Percentiles rank a stretch among this genome's conserved stretches.
Conservation (phyloP, 169 alveolate genomes). For the Perkinsus olseni region DNA sequence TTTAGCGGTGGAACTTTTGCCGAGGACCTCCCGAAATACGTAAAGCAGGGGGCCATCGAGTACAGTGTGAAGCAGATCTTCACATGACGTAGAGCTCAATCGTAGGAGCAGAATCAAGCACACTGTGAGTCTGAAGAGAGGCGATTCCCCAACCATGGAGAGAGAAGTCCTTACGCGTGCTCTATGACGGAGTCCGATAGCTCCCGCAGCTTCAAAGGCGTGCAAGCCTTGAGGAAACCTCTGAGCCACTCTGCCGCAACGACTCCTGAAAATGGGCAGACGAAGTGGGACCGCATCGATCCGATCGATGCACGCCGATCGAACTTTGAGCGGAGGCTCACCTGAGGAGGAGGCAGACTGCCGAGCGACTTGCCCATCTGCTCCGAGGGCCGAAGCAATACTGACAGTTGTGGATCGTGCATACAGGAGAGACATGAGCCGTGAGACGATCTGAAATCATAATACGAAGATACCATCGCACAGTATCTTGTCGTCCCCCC, state of each 20-base stretch:
- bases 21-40: background rate
- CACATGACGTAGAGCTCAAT: background rate
- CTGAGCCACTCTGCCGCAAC: background rate
- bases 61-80: background rate
- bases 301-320: too few species aligned
- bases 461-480: background rate
- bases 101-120: background rate
- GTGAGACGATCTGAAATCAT: background rate
- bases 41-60: background rate
- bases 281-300: too few species aligned
- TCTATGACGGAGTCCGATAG: background rate
- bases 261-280: background rate
- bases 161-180: background rate
- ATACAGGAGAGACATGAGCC: background rate
- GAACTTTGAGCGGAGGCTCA: background rate
- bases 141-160: background rate
- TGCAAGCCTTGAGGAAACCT: background rate
- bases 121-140: background rate
- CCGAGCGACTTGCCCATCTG: background rate
- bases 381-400: background rate
- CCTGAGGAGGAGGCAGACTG: background rate
- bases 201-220: background rate
- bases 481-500: background rate
- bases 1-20: background rate
- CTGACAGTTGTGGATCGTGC: background rate